Evolutionary conservation across 352 stramenopile genomes (phyloP), one percentile per base, ranked within the genome.

Genomic region (Peronospora destructor): DNA sequence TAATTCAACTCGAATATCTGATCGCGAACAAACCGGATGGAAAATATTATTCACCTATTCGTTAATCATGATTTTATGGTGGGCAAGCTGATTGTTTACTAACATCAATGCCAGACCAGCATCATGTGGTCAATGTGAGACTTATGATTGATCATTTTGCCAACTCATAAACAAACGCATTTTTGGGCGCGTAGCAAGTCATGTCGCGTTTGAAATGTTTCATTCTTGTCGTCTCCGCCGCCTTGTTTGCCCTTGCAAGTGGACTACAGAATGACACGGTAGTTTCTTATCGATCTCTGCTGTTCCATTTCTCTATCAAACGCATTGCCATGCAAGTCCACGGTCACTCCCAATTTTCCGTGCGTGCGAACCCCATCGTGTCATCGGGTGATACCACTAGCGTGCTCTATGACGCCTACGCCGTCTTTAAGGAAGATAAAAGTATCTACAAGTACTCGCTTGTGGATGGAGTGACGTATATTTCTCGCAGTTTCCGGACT

Each of bases 301-400:
- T 44, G 6, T 46, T 75, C 4, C 45, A 58, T 6, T 64, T 75
- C 44, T 61, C 42, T 0, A 17, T 70, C 42, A 72, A 75, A 17
- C 61, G 65, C 5, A 49, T 6, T 35, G 51, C 57, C 34, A 68
- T 71, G 68, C 25, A 37, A 29, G 26, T 71, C 9, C 50, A 65
- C 21, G 57, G 63, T 1, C 37, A 59, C 14, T 58, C 60, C 19
- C n/a, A 59, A 8, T 66, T 72, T 26, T 30, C 35, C 9, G 14
- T 62, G 8, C 10, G 41, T 9, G 54, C 47, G 6, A 68, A 41
- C 4, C 66, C 53, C 11, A 36, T 69, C n/a, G 28, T 59, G 11
- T 47, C 26, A 14, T 2, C 9, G 1, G 14, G 25, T 3, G 43
- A 49, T 11, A 30, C 14, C 13, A 29, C 34, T 8, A 51, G 23